Evolutionary conservation across 2,329 filamentous ascomycete species (phyloP).

Genomic region (Cytospora piceae): DNA sequence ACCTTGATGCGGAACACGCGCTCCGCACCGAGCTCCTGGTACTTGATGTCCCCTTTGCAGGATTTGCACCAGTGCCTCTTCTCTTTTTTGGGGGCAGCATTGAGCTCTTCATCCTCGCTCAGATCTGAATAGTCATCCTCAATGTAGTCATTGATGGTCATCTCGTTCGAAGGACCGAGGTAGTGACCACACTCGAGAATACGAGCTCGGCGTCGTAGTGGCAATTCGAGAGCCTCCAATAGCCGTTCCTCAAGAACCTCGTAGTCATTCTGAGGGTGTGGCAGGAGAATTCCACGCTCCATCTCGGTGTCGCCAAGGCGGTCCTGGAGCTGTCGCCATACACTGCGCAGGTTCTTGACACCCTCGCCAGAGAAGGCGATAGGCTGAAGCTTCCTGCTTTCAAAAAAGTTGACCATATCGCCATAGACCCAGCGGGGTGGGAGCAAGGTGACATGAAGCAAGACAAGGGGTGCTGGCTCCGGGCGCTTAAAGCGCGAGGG

Average conservation of each 20-base stretch:
- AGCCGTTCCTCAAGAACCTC: constrained; percentile 79
- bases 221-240: constrained; percentile 74
- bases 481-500: constrained; percentile 60
- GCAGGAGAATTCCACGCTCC: constrained; percentile 73
- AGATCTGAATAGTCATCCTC: constrained; percentile 53
- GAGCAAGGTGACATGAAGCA: constrained; percentile 77
- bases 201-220: constrained; percentile 63
- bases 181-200: constrained; percentile 80
- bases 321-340: constrained; percentile 70
- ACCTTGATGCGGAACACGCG: constrained; percentile 80
- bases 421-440: constrained; percentile 70
- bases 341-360: constrained; percentile 58
- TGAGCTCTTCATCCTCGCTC: constrained; percentile 30
- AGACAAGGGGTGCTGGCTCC: constrained; percentile 69
- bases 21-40: constrained; percentile 55
- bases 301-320: constrained; percentile 74
- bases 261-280: constrained; percentile 80
- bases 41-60: constrained; percentile 59
- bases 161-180: constrained; percentile 61
- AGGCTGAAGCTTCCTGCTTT: constrained; percentile 33
- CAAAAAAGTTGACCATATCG: constrained; percentile 46
- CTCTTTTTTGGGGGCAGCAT: constrained; percentile 29
- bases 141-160: constrained; percentile 45
- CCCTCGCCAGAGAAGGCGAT: constrained; percentile 45
- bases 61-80: constrained; percentile 60